Conservation (phyloP, 1,284 basidiomycete genomes). For the Papiliotrema terrestris region DNA sequence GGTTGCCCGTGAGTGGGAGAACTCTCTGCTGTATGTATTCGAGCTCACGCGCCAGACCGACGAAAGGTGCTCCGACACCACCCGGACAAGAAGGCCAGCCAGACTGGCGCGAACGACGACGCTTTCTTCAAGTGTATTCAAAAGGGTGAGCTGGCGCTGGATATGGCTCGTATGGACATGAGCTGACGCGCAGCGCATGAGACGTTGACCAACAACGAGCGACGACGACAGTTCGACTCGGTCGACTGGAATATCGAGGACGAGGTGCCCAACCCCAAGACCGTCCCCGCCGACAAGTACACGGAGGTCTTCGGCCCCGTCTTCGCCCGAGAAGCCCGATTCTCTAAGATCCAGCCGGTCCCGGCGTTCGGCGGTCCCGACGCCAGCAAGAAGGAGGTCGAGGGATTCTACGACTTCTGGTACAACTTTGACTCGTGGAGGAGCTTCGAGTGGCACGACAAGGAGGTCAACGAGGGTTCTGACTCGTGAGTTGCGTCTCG, state of each 20-base stretch:
- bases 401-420: slow-evolving; percentile 97
- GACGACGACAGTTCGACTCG: slow-evolving; percentile 93
- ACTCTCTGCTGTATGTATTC: slow-evolving; percentile 5
- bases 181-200: slow-evolving; percentile 64
- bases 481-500: slow-evolving; percentile 65
- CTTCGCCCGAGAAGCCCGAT: slow-evolving; percentile 86
- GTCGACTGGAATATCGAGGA: slow-evolving; percentile 85
- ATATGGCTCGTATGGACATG: neutral
- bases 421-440: slow-evolving; percentile 99
- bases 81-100: slow-evolving; percentile 93
- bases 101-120: slow-evolving; percentile 82
- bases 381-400: slow-evolving; percentile 76
- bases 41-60: slow-evolving; percentile 61
- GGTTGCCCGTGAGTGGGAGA: slow-evolving; percentile 73
- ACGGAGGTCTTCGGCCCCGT: slow-evolving; percentile 63
- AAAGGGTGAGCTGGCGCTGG: slow-evolving; percentile 56
- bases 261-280: slow-evolving; percentile 63
- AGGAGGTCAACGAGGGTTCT: slow-evolving; percentile 96
- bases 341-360: slow-evolving; percentile 85
- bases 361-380: slow-evolving; percentile 72
- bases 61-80: slow-evolving; percentile 99
- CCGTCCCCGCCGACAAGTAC: slow-evolving; percentile 59
- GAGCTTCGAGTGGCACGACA: slow-evolving; percentile 96
- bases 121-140: slow-evolving; percentile 99
- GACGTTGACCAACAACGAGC: slow-evolving; percentile 80